Evolutionary conservation across 805 yeast species (phyloP).

Genomic region (Candida montana): DNA sequence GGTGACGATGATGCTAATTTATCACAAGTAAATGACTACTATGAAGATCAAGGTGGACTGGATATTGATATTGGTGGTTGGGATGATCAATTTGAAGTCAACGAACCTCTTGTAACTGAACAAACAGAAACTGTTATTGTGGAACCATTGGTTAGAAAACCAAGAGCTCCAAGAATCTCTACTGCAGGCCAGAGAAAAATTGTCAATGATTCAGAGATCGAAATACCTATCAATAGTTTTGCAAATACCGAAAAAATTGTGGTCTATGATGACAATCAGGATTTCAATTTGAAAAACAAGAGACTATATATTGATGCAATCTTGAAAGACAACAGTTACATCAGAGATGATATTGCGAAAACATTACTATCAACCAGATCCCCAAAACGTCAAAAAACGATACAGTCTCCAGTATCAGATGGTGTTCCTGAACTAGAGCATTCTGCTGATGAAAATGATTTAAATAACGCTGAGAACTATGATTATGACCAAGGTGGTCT

Average conservation of each 20-base stretch:
- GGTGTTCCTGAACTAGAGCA: constrained; percentile 20
- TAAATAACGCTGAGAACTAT: neutral
- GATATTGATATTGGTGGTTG: constrained; percentile 7
- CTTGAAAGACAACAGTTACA: constrained; percentile 12
- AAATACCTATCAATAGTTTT: constrained; percentile 20
- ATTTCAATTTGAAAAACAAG: constrained; percentile 14
- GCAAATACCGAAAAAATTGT: constrained; percentile 14
- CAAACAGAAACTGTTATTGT: constrained; percentile 4
- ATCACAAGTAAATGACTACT: constrained; percentile 12
- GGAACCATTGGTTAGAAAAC: constrained; percentile 8
- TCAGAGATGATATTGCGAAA: constrained; percentile 15
- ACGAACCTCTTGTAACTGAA: constrained; percentile 17
- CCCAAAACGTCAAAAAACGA: constrained; percentile 19
- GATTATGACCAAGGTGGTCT: constrained; percentile 14
- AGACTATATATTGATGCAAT: constrained; percentile 16
- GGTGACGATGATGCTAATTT: constrained; percentile 23
- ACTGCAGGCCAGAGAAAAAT: constrained; percentile 19
- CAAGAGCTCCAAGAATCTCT: constrained; percentile 10
- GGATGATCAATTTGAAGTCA: constrained; percentile 9
- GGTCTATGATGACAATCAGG: neutral
- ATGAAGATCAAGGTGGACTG: constrained; percentile 2
- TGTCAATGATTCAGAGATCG: constrained; percentile 21
- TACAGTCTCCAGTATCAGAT: constrained; percentile 9
- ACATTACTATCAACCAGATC: constrained; percentile 7
- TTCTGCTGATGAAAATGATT: constrained; percentile 11